phyloP scores from a whole-genome alignment of 495 filamentous ascomycete species.

The Tuber calosporum region DNA sequence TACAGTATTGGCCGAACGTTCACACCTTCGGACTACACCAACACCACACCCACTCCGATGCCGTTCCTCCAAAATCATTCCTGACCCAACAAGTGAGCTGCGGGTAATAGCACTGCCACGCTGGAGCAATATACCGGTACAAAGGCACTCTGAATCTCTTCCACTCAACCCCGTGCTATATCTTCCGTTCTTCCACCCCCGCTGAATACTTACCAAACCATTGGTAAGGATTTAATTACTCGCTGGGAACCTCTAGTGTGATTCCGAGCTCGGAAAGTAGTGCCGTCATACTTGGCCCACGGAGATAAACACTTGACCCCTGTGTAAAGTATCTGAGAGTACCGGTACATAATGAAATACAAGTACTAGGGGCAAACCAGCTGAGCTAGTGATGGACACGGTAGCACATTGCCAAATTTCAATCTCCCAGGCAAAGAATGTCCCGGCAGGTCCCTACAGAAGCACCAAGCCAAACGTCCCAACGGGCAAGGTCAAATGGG shows the following conservation, averaged over 20 bases:
- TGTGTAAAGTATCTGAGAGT: not conserved
- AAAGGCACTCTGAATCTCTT: not conserved
- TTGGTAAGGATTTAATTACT: not conserved
- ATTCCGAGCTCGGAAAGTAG: not conserved
- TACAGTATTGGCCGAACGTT: not conserved
- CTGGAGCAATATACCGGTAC: not conserved
- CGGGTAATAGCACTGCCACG: not conserved
- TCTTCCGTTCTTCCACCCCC: not conserved
- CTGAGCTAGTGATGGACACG: not conserved
- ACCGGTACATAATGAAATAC: not conserved
- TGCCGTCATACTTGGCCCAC: not conserved
- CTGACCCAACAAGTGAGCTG: not conserved
- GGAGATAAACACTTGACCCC: not conserved
- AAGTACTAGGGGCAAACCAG: not conserved
- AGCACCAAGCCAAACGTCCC: not conserved
- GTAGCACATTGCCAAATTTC: not conserved
- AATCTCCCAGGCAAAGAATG: not conserved
- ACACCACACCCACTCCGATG: not conserved
- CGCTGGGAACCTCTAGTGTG: not conserved
- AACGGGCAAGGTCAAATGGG: not conserved
- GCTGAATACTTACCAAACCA: not conserved
- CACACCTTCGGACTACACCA: not conserved
- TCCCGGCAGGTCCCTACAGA: not conserved
- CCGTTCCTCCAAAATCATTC: not conserved
- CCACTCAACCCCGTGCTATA: not conserved